These are phyloP conservation scores for Colletotrichum sp. DNA, from an alignment of 2,329 filamentous ascomycete genomes.

Conservation along the genomic window DNA sequence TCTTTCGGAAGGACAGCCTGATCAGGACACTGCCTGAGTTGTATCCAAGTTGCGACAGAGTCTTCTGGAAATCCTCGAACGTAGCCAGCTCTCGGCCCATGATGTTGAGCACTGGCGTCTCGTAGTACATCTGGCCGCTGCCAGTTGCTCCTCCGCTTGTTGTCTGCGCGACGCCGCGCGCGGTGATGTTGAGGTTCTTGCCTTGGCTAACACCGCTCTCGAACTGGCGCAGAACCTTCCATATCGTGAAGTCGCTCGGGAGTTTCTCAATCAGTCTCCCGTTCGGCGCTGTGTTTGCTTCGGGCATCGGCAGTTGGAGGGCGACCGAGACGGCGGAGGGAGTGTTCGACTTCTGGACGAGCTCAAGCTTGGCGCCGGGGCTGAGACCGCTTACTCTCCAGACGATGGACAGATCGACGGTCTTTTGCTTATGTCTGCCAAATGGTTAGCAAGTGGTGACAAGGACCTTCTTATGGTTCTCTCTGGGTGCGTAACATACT, in stretches of 20 bases:
- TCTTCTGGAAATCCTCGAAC: conserved; percentile 87
- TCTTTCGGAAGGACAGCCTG: conserved; percentile 76
- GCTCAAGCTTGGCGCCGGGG: conserved; percentile 89
- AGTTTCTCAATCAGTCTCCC: conserved; percentile 83
- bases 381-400: conserved; percentile 83
- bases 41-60: conserved; percentile 83
- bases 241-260: conserved; percentile 85
- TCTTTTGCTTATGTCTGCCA: conserved; percentile 80
- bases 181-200: conserved; percentile 79
- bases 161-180: conserved; percentile 73
- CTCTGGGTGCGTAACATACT: conserved; percentile 54
- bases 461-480: not conserved
- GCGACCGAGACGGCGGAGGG: conserved; percentile 87
- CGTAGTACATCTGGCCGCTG: conserved; percentile 84
- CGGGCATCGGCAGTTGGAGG: conserved; percentile 80
- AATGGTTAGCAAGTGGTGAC: not conserved
- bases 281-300: conserved; percentile 66
- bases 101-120: conserved; percentile 83
- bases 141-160: conserved; percentile 55
- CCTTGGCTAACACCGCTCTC: conserved; percentile 73
- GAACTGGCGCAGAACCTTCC: conserved; percentile 89
- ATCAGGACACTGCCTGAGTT: conserved; percentile 84
- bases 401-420: conserved; percentile 82
- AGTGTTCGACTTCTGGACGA: conserved; percentile 85
- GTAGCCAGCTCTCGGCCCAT: conserved; percentile 80